These are phyloP conservation scores for Aureobasidium zeae DNA, from an alignment of 2,329 filamentous ascomycete genomes.

Conservation along the genomic window DNA sequence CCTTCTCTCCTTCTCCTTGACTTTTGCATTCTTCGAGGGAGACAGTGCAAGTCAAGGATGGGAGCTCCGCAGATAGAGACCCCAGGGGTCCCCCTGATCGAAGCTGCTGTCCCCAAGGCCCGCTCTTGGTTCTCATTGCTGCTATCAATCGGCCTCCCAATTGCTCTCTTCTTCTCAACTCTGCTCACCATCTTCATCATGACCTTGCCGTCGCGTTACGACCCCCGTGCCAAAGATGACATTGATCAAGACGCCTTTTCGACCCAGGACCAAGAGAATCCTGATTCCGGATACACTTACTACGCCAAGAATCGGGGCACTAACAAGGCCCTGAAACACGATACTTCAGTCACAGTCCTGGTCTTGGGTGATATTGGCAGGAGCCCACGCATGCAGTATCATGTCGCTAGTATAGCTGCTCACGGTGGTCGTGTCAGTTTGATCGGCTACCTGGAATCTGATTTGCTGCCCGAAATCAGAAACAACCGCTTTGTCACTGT, in stretches of 20 bases:
- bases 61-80: too few relatives aligned
- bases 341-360: constrained; percentile 63
- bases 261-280: constrained; percentile 22
- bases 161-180: constrained; percentile 32
- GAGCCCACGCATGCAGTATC: constrained; percentile 97
- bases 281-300: constrained; percentile 26
- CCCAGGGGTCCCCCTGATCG: constrained; percentile 2
- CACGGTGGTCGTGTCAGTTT: constrained; percentile 73
- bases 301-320: constrained; percentile 23
- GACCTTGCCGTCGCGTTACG: constrained; percentile 45
- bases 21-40: background rate
- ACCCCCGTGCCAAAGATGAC: constrained; percentile 27
- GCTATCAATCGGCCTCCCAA: constrained; percentile 32
- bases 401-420: constrained; percentile 82
- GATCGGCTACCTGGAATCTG: constrained; percentile 81
- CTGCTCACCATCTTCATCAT: constrained; percentile 43
- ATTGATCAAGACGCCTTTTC: constrained; percentile 24
- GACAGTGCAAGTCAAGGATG: background rate
- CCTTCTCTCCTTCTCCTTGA: background rate
- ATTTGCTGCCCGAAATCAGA: constrained; percentile 67
- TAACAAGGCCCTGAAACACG: constrained; percentile 24
- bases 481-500: constrained; percentile 61
- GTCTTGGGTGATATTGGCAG: constrained; percentile 92
- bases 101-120: background rate
- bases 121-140: constrained; percentile 13